Evolutionary conservation across 345 rosid genomes (phyloP).

Genomic region (Camelina laxa): DNA sequence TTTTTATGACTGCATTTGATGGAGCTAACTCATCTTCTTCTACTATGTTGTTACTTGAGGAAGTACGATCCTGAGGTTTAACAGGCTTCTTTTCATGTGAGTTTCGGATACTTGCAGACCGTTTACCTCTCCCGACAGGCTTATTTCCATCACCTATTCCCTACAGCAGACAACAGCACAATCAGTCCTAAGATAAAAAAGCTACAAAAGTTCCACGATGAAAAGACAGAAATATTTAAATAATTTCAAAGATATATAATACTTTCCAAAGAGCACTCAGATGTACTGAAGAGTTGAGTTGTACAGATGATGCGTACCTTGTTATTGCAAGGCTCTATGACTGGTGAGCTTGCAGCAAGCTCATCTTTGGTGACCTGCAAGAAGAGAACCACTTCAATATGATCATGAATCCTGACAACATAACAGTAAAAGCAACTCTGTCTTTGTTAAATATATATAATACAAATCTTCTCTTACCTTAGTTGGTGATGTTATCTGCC

Average conservation of each 20-base stretch:
- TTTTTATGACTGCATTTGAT: slow-evolving; percentile 46
- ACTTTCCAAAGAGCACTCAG: slow-evolving; percentile 11
- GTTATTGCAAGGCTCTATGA: slow-evolving; percentile 50
- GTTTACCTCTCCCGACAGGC: slow-evolving; percentile 56
- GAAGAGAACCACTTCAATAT: slow-evolving; percentile 40
- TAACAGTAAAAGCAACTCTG: slow-evolving; percentile 18
- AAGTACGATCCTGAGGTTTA: slow-evolving; percentile 53
- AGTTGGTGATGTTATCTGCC: slow-evolving; percentile 61
- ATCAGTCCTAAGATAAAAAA: slow-evolving; percentile 25
- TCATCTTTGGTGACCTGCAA: slow-evolving; percentile 60
- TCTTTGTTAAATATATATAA: neutral
- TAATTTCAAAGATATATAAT: slow-evolving; percentile 21
- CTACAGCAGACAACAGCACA: slow-evolving; percentile 47
- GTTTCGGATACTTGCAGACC: slow-evolving; percentile 47
- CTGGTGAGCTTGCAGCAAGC: slow-evolving; percentile 47
- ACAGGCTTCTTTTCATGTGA: slow-evolving; percentile 56
- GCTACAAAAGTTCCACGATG: slow-evolving; percentile 15
- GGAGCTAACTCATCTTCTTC: slow-evolving; percentile 57
- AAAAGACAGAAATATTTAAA: neutral
- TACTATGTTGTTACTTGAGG: slow-evolving; percentile 53
- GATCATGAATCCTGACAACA: slow-evolving; percentile 45
- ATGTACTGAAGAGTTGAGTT: slow-evolving; percentile 10
- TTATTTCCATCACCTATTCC: slow-evolving; percentile 48
- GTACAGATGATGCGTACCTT: slow-evolving; percentile 50
- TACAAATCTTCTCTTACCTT: slow-evolving; percentile 51